Evolutionary conservation across 2,329 filamentous ascomycete genomes (phyloP).

Genomic region (Pseudogymnoascus sp.): DNA sequence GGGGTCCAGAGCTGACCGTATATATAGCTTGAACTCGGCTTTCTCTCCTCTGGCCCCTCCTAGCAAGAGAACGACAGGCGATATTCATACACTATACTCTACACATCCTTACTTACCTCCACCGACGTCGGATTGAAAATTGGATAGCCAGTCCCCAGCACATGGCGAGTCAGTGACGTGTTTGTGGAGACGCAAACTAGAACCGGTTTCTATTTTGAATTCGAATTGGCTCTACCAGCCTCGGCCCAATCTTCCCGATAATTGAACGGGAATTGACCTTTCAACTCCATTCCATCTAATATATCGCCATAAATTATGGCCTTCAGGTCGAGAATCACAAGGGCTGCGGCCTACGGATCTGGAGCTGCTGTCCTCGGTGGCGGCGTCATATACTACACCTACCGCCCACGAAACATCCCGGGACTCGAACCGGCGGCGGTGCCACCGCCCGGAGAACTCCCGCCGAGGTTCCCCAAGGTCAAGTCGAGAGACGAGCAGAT

Average conservation of each 20-base stretch:
- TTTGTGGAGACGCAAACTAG: constrained; percentile 7
- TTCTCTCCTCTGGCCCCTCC: background rate
- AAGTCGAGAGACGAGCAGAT: constrained; percentile 43
- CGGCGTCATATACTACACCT: constrained; percentile 43
- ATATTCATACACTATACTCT: background rate
- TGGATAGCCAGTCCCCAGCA: background rate
- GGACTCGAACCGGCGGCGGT: constrained; percentile 60
- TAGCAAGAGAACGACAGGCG: background rate
- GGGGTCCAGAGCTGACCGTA: constrained; percentile 1
- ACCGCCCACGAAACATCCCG: constrained; percentile 64
- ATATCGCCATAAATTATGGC: constrained; percentile 22
- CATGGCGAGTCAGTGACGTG: constrained; percentile 5
- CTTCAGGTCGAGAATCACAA: constrained; percentile 35
- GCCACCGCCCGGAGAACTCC: constrained; percentile 59
- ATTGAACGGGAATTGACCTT: background rate
- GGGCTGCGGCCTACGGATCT: constrained; percentile 42
- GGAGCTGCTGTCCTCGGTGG: constrained; percentile 38
- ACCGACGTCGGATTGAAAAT: background rate
- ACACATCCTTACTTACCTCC: background rate
- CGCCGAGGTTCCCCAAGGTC: constrained; percentile 41
- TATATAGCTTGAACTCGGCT: constrained; percentile 2
- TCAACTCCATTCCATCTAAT: background rate
- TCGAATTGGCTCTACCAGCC: background rate
- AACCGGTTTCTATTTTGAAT: background rate
- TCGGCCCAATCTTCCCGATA: background rate